Evolutionary conservation across 495 filamentous ascomycete genomes (phyloP).

Genomic region (Aspergillus sclerotioniger): DNA sequence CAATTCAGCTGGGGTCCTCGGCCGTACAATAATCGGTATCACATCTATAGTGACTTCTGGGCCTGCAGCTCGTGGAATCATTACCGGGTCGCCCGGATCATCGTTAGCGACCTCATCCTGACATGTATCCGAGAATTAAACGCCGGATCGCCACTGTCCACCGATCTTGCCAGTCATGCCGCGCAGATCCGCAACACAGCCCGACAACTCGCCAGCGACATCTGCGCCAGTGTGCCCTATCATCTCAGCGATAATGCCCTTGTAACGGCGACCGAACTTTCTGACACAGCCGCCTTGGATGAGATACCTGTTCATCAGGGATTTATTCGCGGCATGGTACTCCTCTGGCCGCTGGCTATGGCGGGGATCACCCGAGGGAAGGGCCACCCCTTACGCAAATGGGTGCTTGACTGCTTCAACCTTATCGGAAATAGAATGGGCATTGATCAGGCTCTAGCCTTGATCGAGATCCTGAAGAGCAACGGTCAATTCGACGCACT

Average conservation of each 20-base stretch:
- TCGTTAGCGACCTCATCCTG: slow-evolving; percentile 54
- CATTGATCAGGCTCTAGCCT: slow-evolving; percentile 46
- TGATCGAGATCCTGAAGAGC: slow-evolving; percentile 37
- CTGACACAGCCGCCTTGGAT: neutral
- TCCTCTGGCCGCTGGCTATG: slow-evolving; percentile 50
- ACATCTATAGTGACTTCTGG: slow-evolving; percentile 59
- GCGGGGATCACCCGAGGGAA: slow-evolving; percentile 38
- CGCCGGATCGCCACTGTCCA: slow-evolving; percentile 18
- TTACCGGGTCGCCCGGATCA: slow-evolving; percentile 59
- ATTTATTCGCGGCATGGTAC: slow-evolving; percentile 41
- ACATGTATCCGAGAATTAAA: slow-evolving; percentile 21
- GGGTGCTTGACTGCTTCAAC: slow-evolving; percentile 42
- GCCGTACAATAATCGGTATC: slow-evolving; percentile 55
- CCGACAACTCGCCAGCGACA: slow-evolving; percentile 41
- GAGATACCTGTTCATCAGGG: slow-evolving; percentile 20
- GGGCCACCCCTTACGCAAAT: slow-evolving; percentile 35
- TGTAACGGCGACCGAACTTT: slow-evolving; percentile 9
- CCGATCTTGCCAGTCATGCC: slow-evolving; percentile 34
- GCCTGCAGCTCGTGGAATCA: slow-evolving; percentile 59
- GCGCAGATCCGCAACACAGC: slow-evolving; percentile 33
- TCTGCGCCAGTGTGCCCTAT: slow-evolving; percentile 45
- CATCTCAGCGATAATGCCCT: slow-evolving; percentile 29
- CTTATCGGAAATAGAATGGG: slow-evolving; percentile 47
- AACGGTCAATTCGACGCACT: neutral
- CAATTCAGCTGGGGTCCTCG: slow-evolving; percentile 27